phyloP scores from a whole-genome alignment of 257 asterid genomes.

The Linderniella brevidens region DNA sequence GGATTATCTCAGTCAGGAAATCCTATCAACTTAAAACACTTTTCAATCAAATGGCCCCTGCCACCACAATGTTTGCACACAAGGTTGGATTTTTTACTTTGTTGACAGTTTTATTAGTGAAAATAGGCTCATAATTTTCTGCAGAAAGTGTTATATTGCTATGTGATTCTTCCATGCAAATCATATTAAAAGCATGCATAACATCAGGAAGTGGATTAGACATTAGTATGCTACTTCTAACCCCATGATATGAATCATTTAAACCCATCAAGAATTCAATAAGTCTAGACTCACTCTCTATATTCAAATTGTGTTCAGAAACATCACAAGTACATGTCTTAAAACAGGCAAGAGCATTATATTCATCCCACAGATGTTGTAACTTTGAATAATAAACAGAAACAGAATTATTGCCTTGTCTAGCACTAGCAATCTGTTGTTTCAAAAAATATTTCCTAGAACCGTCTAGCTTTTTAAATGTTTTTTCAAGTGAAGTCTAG shows the following conservation, averaged over 20 bases:
- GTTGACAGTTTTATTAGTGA: not conserved
- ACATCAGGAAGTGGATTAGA: not conserved
- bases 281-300: not conserved
- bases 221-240: not conserved
- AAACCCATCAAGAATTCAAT: not conserved
- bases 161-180: not conserved
- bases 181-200: not conserved
- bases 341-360: no score
- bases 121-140: not conserved
- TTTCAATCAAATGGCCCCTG: not conserved
- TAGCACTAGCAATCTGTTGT: not conserved
- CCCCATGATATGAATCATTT: not conserved
- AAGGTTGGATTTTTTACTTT: not conserved
- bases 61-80: conserved; percentile 2
- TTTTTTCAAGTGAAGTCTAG: no score
- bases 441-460: not conserved
- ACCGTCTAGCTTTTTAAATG: not conserved
- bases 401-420: not conserved
- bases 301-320: not conserved
- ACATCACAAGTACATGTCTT: no score
- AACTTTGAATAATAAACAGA: not conserved
- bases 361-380: no score
- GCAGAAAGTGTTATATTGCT: not conserved
- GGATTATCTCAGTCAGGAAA: conserved; percentile 1
- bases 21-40: not conserved